phyloP scores from a whole-genome alignment of 1,139 yeast genomes.

The Hemisphaericaspora xylofermentans region DNA sequence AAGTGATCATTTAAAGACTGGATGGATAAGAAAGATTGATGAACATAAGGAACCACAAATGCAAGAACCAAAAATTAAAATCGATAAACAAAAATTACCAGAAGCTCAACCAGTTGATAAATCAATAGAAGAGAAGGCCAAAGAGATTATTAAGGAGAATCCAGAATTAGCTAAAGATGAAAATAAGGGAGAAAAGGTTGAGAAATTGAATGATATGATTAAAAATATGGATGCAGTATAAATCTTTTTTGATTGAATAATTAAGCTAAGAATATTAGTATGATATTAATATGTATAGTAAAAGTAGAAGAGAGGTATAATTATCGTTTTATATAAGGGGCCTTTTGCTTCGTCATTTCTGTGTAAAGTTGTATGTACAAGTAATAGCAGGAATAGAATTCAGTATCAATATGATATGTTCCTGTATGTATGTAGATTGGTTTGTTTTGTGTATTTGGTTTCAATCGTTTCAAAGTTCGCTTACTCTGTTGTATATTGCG shows the following conservation, averaged over 20 bases:
- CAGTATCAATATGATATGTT: no score
- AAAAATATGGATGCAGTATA: conserved; percentile 16
- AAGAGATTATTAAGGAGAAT: conserved; percentile 36
- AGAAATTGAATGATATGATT: conserved; percentile 26
- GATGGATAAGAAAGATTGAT: conserved; percentile 50
- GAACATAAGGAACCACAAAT: conserved; percentile 20
- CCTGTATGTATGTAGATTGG: no score
- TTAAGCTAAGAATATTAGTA: neutral
- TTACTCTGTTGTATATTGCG: no score
- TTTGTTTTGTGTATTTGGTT: no score
- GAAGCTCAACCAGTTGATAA: conserved; percentile 47
- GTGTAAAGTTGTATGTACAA: no score
- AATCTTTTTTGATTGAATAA: no score
- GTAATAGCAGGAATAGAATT: no score
- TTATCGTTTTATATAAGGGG: no score
- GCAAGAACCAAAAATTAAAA: conserved; percentile 17
- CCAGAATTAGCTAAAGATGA: conserved; percentile 30
- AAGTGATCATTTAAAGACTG: conserved; percentile 58
- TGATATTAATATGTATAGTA: neutral
- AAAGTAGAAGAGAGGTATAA: neutral
- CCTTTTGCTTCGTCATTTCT: no score
- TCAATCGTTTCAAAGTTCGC: no score
- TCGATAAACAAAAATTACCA: conserved; percentile 37
- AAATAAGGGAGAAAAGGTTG: conserved; percentile 23
- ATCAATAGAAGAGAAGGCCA: conserved; percentile 36